Conservation (phyloP, 1,284 basidiomycete species). For the Cryptococcus sp. region DNA sequence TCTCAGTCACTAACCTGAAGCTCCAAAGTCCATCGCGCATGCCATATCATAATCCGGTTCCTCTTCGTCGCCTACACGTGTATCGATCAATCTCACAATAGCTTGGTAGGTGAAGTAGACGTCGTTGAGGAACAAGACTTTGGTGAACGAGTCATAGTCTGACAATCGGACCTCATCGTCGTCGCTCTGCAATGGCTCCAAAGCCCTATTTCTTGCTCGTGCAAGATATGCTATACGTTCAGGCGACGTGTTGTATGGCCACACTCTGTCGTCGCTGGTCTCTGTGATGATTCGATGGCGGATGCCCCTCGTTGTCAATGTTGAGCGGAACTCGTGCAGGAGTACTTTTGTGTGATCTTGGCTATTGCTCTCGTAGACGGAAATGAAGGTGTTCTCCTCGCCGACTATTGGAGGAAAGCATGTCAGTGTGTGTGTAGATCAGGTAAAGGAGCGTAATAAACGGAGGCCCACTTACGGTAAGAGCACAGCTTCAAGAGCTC, state of each 20-base stretch:
- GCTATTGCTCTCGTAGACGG: constrained; percentile 62
- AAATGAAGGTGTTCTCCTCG: constrained; percentile 59
- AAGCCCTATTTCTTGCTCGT: constrained; percentile 56
- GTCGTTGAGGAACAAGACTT: constrained; percentile 60
- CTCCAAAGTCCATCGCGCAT: constrained; percentile 60
- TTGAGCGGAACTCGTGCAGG: constrained; percentile 50
- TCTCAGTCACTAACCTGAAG: constrained; percentile 44
- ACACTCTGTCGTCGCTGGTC: constrained; percentile 32
- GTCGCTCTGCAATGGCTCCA: constrained; percentile 52
- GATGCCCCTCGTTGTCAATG: constrained; percentile 47
- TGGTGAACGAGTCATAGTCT: constrained; percentile 53
- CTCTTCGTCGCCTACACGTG: constrained; percentile 37
- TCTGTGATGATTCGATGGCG: constrained; percentile 50
- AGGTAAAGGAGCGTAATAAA: not conserved
- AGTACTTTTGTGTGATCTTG: constrained; percentile 55
- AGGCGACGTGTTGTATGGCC: constrained; percentile 50
- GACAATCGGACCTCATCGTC: constrained; percentile 34
- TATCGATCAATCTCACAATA: constrained; percentile 57
- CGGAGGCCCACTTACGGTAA: constrained; percentile 25
- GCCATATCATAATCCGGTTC: constrained; percentile 60
- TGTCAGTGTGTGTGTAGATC: not conserved
- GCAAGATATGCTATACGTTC: constrained; percentile 58
- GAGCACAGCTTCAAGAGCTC: constrained; percentile 24
- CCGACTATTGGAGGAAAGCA: constrained; percentile 49
- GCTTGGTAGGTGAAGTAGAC: constrained; percentile 58